A percentile compares a stretch with the other conserved stretches of the same genome.
Evolutionary conservation across 1,284 basidiomycete species (phyloP).

Genomic region (Psilocybe mexicana): DNA sequence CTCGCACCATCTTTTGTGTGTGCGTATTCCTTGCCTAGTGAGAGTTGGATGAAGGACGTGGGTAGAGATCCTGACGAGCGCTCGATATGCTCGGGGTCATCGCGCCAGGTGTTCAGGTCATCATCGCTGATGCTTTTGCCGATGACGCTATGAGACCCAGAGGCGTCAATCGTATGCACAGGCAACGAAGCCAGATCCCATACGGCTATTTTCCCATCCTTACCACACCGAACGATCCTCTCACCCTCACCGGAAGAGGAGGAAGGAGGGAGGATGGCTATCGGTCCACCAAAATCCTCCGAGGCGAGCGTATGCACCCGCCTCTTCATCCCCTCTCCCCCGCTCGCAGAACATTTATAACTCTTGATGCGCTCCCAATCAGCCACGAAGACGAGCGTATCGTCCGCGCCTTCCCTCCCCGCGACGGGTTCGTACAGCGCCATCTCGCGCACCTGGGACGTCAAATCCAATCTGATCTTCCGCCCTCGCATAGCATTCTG

Average conservation of each 20-base stretch:
- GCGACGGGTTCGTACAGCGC: constrained; percentile 21
- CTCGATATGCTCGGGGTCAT: constrained; percentile 34
- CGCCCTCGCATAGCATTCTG: constrained; percentile 16
- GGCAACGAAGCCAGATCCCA: constrained; percentile 36
- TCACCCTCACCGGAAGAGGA: not conserved
- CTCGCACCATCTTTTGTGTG: constrained; percentile 1
- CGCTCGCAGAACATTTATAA: constrained; percentile 26
- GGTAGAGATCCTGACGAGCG: constrained; percentile 31
- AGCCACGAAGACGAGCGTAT: constrained; percentile 31
- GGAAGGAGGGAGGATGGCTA: constrained; percentile 24
- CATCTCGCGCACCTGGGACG: constrained; percentile 20
- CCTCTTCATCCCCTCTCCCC: constrained; percentile 7
- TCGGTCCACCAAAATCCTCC: constrained; percentile 26
- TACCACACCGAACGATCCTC: constrained; percentile 28
- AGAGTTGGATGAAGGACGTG: constrained; percentile 25
- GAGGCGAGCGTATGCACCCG: constrained; percentile 36
- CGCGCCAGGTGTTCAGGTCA: constrained; percentile 27
- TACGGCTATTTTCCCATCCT: constrained; percentile 33
- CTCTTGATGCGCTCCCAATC: constrained; percentile 31
- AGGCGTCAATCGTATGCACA: constrained; percentile 29
- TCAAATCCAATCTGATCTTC: constrained; percentile 19
- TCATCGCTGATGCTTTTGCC: constrained; percentile 26
- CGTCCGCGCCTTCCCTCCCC: not conserved
- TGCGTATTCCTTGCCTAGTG: constrained; percentile 14
- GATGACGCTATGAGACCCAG: constrained; percentile 25